These are phyloP conservation scores for Quercus gilva DNA, from an alignment of 306 rosid species.

Conservation along the genomic window DNA sequence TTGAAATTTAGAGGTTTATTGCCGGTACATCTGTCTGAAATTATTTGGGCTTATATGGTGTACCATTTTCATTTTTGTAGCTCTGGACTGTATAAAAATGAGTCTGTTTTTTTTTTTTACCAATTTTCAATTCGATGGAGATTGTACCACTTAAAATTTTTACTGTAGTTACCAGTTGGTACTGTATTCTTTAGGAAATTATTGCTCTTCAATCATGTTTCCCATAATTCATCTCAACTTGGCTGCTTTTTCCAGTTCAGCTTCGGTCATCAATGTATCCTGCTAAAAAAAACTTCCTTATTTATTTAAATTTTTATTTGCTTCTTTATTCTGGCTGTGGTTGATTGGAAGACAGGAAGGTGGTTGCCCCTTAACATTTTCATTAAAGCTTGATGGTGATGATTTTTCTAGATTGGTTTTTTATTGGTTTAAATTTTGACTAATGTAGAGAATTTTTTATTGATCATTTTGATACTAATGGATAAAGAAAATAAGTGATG, in stretches of 20 bases:
- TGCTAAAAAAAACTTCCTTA: background rate
- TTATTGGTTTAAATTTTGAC: background rate
- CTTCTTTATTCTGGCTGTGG: background rate
- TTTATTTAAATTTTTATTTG: background rate
- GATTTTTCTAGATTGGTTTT: background rate
- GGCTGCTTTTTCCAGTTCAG: background rate
- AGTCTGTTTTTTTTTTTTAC: too few species aligned
- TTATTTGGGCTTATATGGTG: background rate
- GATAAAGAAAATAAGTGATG: background rate
- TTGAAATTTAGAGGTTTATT: background rate
- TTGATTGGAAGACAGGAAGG: background rate
- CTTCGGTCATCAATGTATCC: background rate
- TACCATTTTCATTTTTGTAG: background rate
- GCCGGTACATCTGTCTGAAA: background rate
- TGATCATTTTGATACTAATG: background rate
- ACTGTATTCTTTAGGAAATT: background rate
- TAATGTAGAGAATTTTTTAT: too few species aligned
- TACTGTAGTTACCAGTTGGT: background rate
- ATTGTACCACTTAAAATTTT: background rate
- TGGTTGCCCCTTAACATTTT: background rate
- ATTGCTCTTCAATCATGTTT: background rate
- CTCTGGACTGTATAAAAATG: background rate
- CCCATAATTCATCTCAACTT: background rate
- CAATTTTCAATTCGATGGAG: background rate
- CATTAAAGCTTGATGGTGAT: background rate